Base-by-base conservation (phyloP, 73 alveolate species). In the Paramecium biaurelia region DNA sequence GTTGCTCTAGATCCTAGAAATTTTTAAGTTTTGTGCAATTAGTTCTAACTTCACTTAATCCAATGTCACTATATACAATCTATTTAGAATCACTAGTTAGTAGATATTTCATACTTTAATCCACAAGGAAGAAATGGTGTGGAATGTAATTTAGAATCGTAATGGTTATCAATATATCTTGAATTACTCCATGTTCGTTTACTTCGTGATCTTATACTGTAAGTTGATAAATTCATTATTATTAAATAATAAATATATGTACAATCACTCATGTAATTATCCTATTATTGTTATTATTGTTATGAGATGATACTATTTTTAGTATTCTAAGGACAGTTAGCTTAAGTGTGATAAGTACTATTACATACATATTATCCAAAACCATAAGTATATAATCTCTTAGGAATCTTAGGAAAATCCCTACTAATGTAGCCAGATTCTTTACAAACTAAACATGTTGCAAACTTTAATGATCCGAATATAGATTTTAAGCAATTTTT, bases 311-410 rank as follows among this genome's bases (percentile, higher is more conserved):
- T 41, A 23, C 70, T 70, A 70, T 93, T 95, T 35, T 85, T 92
- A 57, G 94, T 96, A 68, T 95, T 93, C 68, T 92, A 89, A 30
- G 97, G 96, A 38, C 97, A 95, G 88, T 95, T 92, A 56, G 88
- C 93, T 38, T 94, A 93, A 21, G 93, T 87, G 45, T 95, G 97
- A 42, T 93, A 93, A 70, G 85, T 93, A 18, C 92, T 93, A 21
- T 92, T 93, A 58, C 98, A 93, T n/a, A 95, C 93, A 70, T 89
- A 95, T 53, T 96, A 95, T 34, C 96, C 84, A 38, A 96, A 96
- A 32, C 97, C 97, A 85, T 90, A 93, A 23, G 82, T 82, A 95
- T 95, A 95, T 34, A 95, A 89, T 35, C 96, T 96, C 70, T 93
- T 95, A 37, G 92, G 93, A 85, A 93, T 95, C 85, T 95, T 92